phyloP scores from a whole-genome alignment of 495 filamentous ascomycete genomes.

The Melanomma pulvis-pyrius region DNA sequence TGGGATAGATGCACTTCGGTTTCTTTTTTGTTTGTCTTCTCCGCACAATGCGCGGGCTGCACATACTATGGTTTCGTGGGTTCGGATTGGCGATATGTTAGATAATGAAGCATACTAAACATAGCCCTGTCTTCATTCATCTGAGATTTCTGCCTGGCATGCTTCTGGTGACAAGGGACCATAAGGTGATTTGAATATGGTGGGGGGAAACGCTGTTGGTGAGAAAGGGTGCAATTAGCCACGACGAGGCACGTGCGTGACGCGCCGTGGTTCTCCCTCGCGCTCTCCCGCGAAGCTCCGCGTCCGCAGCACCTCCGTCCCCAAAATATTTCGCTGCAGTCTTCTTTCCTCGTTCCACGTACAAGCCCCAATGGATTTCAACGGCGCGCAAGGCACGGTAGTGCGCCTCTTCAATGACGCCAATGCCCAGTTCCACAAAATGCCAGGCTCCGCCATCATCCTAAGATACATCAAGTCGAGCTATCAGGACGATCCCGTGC shows the following conservation, averaged over 20 bases:
- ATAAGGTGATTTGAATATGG: no score
- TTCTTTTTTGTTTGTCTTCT: constrained; percentile 25
- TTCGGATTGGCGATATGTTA: constrained; percentile 35
- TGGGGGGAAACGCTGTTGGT: no score
- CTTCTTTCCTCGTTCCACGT: background rate
- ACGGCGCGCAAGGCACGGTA: constrained; percentile 25
- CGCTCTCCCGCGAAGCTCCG: background rate
- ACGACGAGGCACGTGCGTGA: no score
- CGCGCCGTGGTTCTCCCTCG: no score
- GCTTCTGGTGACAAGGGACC: background rate
- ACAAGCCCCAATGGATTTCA: constrained; percentile 28
- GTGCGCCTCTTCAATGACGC: constrained; percentile 33
- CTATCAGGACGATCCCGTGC: constrained; percentile 95
- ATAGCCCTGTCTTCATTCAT: constrained; percentile 4
- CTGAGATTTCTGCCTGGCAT: background rate
- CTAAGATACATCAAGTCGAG: constrained; percentile 93
- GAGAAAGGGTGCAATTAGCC: no score
- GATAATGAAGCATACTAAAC: constrained; percentile 38
- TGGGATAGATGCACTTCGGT: constrained; percentile 33
- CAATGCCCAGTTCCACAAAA: constrained; percentile 66
- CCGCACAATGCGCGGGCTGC: constrained; percentile 27
- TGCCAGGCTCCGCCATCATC: constrained; percentile 92
- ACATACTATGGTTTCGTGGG: constrained; percentile 32
- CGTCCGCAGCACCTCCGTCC: constrained; percentile 2
- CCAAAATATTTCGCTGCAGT: background rate